Percentiles rank a stretch among this genome's conserved stretches.
Conservation (phyloP, 805 yeast species). For the Ogataea ganodermae region DNA sequence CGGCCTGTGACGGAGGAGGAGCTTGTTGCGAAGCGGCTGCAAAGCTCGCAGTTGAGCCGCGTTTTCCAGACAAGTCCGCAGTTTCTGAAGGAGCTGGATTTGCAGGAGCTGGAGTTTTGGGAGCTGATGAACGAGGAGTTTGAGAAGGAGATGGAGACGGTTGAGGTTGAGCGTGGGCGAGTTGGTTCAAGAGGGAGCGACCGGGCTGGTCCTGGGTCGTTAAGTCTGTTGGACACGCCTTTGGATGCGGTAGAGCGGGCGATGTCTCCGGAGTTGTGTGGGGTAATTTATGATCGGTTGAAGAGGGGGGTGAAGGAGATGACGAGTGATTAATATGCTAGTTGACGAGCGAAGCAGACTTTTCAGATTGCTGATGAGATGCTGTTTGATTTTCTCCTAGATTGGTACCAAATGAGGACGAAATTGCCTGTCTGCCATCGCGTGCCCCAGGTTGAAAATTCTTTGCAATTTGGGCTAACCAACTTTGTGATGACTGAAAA, state of each 20-base stretch:
- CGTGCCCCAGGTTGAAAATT: no score
- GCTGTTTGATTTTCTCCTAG: no score
- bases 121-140: conserved; percentile 36
- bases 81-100: conserved; percentile 30
- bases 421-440: no score
- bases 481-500: no score
- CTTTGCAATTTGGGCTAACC: no score
- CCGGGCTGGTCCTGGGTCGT: conserved; percentile 5
- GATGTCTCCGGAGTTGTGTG: conserved; percentile 21
- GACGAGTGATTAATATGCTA: not conserved
- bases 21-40: conserved; percentile 24
- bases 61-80: conserved; percentile 32
- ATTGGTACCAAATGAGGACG: no score
- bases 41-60: conserved; percentile 27
- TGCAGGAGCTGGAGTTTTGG: conserved; percentile 36
- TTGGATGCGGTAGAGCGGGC: conserved; percentile 23
- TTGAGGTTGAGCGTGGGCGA: conserved; percentile 12
- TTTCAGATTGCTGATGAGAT: no score
- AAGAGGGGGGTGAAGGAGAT: conserved; percentile 17
- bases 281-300: conserved; percentile 20
- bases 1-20: conserved; percentile 29
- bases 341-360: not conserved
- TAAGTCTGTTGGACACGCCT: conserved; percentile 25
- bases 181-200: conserved; percentile 9
- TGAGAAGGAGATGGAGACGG: conserved; percentile 29